phyloP scores from a whole-genome alignment of 2,329 filamentous ascomycete species.

The Aspergillus novofumigatus region DNA sequence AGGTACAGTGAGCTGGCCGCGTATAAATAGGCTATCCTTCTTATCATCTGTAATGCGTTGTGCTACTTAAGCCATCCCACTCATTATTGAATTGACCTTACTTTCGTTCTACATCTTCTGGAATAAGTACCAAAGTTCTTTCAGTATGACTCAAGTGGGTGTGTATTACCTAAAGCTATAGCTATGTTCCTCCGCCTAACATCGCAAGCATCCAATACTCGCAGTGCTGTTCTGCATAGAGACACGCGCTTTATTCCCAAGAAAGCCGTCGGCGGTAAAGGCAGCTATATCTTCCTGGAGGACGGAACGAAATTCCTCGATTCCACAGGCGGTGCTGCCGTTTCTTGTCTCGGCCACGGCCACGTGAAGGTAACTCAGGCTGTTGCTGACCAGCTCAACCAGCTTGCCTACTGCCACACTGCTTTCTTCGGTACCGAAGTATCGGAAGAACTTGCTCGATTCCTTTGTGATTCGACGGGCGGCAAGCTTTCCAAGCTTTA shows the following conservation, averaged over 20 bases:
- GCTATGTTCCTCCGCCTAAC: background rate
- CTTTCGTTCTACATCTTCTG: background rate
- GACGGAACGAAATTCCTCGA: constrained; percentile 63
- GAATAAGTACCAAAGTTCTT: background rate
- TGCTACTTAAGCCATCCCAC: background rate
- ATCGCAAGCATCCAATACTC: background rate
- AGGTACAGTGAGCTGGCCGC: background rate
- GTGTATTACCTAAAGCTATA: background rate
- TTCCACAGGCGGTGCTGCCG: constrained; percentile 68
- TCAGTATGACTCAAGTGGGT: constrained; percentile 6
- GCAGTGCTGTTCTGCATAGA: constrained; percentile 49
- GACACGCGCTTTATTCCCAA: constrained; percentile 46
- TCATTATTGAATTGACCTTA: background rate
- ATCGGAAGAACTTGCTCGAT: constrained; percentile 50
- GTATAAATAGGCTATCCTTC: background rate
- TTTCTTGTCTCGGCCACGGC: constrained; percentile 67
- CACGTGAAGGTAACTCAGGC: constrained; percentile 58
- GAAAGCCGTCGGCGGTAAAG: constrained; percentile 46
- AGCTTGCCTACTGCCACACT: constrained; percentile 57
- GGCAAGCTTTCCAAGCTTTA: constrained; percentile 53
- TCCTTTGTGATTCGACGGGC: constrained; percentile 49
- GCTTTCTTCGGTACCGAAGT: constrained; percentile 54
- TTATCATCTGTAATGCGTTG: background rate
- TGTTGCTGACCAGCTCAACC: constrained; percentile 55
- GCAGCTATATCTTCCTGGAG: constrained; percentile 50